A percentile compares a stretch with the other conserved stretches of the same genome.
These are phyloP conservation scores for Colletotrichum karsti DNA, from an alignment of 2,329 filamentous ascomycete genomes.

Conservation along the genomic window DNA sequence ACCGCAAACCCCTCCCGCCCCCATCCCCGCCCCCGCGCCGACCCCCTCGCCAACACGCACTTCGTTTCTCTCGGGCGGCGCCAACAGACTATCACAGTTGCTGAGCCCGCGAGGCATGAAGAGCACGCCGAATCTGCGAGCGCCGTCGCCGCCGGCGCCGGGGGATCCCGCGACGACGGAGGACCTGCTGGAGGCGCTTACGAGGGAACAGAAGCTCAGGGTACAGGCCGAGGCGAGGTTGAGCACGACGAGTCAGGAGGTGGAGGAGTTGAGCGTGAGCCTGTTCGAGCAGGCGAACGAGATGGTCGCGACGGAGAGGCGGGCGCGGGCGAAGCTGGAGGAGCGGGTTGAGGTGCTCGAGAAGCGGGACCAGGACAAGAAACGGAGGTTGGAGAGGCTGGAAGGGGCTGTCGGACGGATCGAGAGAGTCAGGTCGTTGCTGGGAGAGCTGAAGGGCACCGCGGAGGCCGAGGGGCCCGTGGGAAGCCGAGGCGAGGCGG, in stretches of 20 bases:
- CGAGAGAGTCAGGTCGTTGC: conserved; percentile 72
- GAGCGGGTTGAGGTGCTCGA: conserved; percentile 75
- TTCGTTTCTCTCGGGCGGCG: conserved; percentile 56
- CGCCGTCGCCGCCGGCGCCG: conserved; percentile 31
- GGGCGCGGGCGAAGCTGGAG: conserved; percentile 75
- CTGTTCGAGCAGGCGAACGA: conserved; percentile 87
- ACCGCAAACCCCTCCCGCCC: conserved; percentile 28
- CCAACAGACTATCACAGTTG: conserved; percentile 53
- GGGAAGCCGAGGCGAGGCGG: not conserved
- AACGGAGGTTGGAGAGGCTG: conserved; percentile 71
- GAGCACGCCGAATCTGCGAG: conserved; percentile 49
- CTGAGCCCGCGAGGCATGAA: conserved; percentile 51
- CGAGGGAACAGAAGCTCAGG: conserved; percentile 72
- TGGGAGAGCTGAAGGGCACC: conserved; percentile 46
- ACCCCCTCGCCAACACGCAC: conserved; percentile 43
- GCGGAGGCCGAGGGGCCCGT: not conserved
- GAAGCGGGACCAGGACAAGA: conserved; percentile 75
- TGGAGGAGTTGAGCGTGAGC: conserved; percentile 79
- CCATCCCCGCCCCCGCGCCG: conserved; percentile 29
- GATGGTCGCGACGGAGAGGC: conserved; percentile 83
- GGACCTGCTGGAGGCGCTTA: conserved; percentile 70
- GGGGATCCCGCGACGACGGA: conserved; percentile 42
- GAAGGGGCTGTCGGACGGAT: conserved; percentile 77
- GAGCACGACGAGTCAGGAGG: conserved; percentile 72
- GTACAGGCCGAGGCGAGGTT: conserved; percentile 75